Evolutionary conservation across 2,329 filamentous ascomycete species (phyloP).

Genomic region (Furcasterigmium furcatum): DNA sequence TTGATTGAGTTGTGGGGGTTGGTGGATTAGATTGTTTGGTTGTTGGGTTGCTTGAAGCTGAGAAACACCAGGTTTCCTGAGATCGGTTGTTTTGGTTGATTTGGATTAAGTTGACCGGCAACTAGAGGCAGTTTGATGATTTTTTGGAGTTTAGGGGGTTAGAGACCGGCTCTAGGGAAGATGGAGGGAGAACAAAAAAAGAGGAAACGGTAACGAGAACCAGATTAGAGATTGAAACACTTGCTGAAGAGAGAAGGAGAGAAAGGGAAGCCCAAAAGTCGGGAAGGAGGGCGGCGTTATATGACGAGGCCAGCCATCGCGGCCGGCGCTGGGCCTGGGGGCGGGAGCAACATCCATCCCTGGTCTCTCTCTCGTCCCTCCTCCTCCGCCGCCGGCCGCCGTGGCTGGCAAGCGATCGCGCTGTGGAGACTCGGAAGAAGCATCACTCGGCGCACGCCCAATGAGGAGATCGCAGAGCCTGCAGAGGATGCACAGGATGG

Average conservation of each 20-base stretch:
- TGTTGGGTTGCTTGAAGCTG: conserved; percentile 9
- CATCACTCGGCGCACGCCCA: conserved; percentile 9
- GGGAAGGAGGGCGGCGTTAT: conserved; percentile 25
- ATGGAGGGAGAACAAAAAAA: conserved; percentile 23
- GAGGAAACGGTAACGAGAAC: conserved; percentile 41
- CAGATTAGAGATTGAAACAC: conserved; percentile 52
- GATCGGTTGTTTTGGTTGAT: conserved; percentile 38
- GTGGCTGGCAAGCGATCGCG: conserved; percentile 6
- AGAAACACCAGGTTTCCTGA: conserved; percentile 43
- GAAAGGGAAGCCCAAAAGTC: conserved; percentile 32
- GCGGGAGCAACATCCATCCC: no score
- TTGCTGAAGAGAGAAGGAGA: conserved; percentile 61
- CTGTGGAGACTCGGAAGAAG: conserved; percentile 8
- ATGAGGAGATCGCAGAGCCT: conserved; percentile 6
- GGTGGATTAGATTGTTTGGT: conserved; percentile 10
- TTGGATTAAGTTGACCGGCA: conserved; percentile 35
- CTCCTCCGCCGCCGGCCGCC: conserved; percentile 1
- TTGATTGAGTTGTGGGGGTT: conserved; percentile 26
- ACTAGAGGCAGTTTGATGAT: conserved; percentile 22
- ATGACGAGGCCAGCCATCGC: conserved; percentile 7
- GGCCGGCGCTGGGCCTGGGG: not conserved
- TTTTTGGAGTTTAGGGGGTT: conserved; percentile 27
- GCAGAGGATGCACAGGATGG: not conserved
- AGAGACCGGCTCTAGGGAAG: conserved; percentile 54
- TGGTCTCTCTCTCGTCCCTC: no score